Base-by-base conservation (phyloP, 1,284 basidiomycete species). In the Pseudozyma tsukubaensis region DNA sequence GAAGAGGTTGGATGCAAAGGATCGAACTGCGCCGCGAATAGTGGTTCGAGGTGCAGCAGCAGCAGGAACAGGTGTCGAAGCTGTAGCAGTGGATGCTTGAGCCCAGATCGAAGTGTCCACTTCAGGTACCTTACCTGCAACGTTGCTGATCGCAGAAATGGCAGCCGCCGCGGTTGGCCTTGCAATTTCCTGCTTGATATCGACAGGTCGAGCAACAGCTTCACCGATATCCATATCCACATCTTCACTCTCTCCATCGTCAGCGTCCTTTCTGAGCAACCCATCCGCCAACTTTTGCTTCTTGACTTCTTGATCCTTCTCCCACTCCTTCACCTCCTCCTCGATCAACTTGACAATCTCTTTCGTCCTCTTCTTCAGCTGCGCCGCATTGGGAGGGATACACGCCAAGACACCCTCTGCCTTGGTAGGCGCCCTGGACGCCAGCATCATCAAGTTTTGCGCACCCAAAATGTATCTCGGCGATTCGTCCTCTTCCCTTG, bases 401-500 rank as follows among this genome's bases (percentile, higher is more conserved):
- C 74, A 70, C 12, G 69, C 65, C 48, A 75, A 29, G 18, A 74
- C 72, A 0, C 72, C 79, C 10, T 67, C 59, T 3, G 55, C 34
- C 13, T 67, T 77, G 9, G 44, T 50, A 7, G 81, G 82, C 36
- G 80, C 78, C 37, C 79, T 70, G 10, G 76, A 57, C 0, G 80
- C 81, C 14, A 84, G 52, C 50, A 62, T 66, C 55, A 84, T 70
- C 8, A 84, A 56, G 14, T 67, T 66, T 36, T 54, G 59, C 4
- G 76, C 62, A 13, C 71, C 58, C 43, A 83, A 43, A 9, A 84
- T 53, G 49, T 78, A 82, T 39, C 91, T 87, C 5, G 89, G 89
- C 81, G 92, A 92, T 85, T 98, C 96, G 83, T 98, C 96, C 72
- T 94, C 91, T 63, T 91, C 89, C 53, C 94, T 87, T 0, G 94